A percentile compares a stretch with the other conserved stretches of the same genome.
These are phyloP conservation scores for Microdochium trichocladiopsis DNA, from an alignment of 2,329 filamentous ascomycete genomes.

Conservation along the genomic window DNA sequence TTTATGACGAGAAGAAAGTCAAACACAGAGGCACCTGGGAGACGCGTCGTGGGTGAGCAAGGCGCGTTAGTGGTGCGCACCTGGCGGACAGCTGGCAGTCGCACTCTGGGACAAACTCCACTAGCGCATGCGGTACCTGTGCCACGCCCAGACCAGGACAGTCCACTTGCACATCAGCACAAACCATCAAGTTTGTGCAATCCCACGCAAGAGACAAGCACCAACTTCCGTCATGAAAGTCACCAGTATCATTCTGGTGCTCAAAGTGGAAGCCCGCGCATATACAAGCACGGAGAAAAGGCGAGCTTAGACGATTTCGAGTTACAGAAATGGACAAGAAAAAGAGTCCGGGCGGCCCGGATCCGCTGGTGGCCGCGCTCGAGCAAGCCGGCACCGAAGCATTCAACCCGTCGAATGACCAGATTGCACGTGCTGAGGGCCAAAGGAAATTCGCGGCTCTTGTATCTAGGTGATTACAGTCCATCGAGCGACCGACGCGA, in stretches of 20 bases:
- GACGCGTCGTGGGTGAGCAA: constrained; percentile 2
- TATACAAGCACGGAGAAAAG: not conserved
- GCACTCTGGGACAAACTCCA: no score
- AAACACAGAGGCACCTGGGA: constrained; percentile 4
- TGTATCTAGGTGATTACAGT: constrained; percentile 34
- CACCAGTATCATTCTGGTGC: no score
- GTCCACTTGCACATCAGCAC: no score
- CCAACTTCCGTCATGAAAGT: no score
- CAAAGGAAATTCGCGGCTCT: constrained; percentile 37
- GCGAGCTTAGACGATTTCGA: not conserved
- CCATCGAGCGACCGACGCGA: no score
- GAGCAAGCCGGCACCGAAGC: constrained; percentile 37
- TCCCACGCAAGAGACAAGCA: no score
- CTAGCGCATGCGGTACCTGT: no score
- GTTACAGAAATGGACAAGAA: constrained; percentile 6
- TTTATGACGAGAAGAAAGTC: constrained; percentile 11
- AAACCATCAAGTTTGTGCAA: no score
- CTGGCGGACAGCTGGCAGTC: no score
- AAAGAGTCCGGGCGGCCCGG: constrained; percentile 12
- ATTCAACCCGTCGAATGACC: constrained; percentile 34
- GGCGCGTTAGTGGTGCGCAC: not conserved
- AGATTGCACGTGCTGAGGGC: constrained; percentile 20
- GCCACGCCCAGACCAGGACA: no score
- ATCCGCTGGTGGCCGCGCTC: constrained; percentile 24
- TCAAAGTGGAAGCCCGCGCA: not conserved